Evolutionary conservation across 306 rosid genomes (phyloP).

Genomic region (Prunus mume): DNA sequence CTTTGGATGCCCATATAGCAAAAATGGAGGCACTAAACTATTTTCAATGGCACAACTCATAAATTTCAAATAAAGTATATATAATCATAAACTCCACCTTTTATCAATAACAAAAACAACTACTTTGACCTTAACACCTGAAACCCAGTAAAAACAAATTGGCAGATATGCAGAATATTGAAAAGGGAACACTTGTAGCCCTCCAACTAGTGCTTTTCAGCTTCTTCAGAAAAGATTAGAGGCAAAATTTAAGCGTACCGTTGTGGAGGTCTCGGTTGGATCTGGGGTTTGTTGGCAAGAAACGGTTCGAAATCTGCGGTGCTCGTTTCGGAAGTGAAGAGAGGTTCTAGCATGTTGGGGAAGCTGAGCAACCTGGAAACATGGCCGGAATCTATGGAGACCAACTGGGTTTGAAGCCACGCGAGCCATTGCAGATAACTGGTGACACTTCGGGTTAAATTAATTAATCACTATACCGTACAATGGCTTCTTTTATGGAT

Average conservation of each 20-base stretch:
- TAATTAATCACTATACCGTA: background rate
- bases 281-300: constrained; percentile 61
- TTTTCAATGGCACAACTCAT: background rate
- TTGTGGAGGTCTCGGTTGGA: constrained; percentile 38
- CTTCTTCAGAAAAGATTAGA: background rate
- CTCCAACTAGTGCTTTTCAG: background rate
- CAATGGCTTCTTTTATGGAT: background rate
- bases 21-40: background rate
- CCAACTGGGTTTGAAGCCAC: constrained; percentile 54
- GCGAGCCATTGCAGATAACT: constrained; percentile 53
- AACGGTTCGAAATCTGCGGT: constrained; percentile 40
- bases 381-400: constrained; percentile 62
- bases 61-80: background rate
- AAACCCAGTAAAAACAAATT: constrained; percentile 1
- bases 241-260: constrained; percentile 33
- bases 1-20: background rate
- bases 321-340: constrained; percentile 10
- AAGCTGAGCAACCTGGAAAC: constrained; percentile 33
- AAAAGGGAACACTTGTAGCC: background rate
- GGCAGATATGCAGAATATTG: background rate
- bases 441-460: background rate
- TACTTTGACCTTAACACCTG: background rate
- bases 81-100: background rate
- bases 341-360: constrained; percentile 21
- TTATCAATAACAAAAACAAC: background rate